These are phyloP conservation scores for Isabelozyma gotoi DNA, from an alignment of 805 yeast genomes.

Conservation along the genomic window DNA sequence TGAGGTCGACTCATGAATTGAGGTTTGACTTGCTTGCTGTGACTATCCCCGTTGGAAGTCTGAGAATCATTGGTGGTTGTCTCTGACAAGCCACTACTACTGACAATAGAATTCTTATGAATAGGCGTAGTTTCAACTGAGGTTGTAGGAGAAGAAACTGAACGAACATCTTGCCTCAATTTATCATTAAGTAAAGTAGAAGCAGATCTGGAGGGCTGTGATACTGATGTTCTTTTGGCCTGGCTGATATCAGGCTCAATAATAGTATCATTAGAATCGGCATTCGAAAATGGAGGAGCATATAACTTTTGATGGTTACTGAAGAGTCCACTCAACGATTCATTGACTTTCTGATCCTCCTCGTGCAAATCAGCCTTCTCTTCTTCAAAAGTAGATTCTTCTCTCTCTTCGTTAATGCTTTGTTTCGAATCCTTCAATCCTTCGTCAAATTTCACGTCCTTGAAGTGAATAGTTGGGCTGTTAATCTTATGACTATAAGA, in stretches of 20 bases:
- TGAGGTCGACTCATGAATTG: neutral
- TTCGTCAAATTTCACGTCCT: conserved; percentile 21
- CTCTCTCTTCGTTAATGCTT: neutral
- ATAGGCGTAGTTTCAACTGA: conserved; percentile 20
- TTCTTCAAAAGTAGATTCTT: neutral
- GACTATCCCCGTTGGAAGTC: neutral
- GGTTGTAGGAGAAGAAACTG: conserved; percentile 19
- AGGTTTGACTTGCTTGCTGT: neutral
- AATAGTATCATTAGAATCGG: neutral
- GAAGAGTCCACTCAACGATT: conserved; percentile 23
- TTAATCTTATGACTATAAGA: neutral
- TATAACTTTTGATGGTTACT: conserved; percentile 34
- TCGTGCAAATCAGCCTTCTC: neutral
- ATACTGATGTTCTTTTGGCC: neutral
- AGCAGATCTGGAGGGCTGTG: no score
- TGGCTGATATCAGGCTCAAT: neutral
- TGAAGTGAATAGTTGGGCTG: conserved; percentile 18
- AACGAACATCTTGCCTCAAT: conserved; percentile 12
- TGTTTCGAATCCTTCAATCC: conserved; percentile 1
- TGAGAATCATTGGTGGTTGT: no score
- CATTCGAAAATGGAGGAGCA: conserved; percentile 7
- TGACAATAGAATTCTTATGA: conserved; percentile 10
- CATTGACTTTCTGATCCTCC: conserved; percentile 4
- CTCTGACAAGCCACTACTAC: no score
- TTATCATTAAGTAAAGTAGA: conserved; percentile 10